These are phyloP conservation scores for Pontederia crassipes DNA, from an alignment of 176 grass and related monocot species.

Conservation along the genomic window DNA sequence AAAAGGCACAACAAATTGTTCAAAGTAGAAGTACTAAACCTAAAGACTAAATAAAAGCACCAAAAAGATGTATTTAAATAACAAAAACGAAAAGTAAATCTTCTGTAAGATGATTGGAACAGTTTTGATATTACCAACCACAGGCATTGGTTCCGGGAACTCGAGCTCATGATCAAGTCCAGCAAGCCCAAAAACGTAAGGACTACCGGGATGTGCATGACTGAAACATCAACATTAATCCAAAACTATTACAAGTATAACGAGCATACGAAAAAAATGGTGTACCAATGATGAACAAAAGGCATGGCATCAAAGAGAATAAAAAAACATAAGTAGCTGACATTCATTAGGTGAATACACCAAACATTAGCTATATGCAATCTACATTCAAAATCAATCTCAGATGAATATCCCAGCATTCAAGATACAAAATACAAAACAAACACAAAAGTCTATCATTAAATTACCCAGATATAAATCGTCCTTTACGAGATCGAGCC, in stretches of 20 bases:
- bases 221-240: constrained; percentile 27
- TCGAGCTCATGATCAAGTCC: constrained; percentile 90
- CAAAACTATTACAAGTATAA: constrained; percentile 1
- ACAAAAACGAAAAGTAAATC: background rate
- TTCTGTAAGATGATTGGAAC: too few species aligned
- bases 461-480: constrained; percentile 99
- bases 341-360: too few species aligned
- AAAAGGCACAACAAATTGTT: too few species aligned
- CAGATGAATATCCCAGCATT: background rate
- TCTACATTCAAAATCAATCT: background rate
- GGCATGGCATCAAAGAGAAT: too few species aligned
- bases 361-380: too few species aligned
- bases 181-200: constrained; percentile 95
- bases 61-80: background rate
- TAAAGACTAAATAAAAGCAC: background rate
- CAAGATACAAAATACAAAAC: constrained; percentile 1
- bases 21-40: too few species aligned
- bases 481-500: constrained; percentile 77
- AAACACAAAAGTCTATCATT: constrained; percentile 1
- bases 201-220: constrained; percentile 94
- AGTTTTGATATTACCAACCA: constrained; percentile 54
- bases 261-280: constrained; percentile 4
- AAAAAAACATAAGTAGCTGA: too few species aligned
- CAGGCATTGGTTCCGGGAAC: constrained; percentile 97
- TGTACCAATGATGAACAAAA: background rate